Evolutionary conservation across 2,329 filamentous ascomycete genomes (phyloP), one percentile per base, ranked within the genome.

Genomic region (Stenocarpella maydis): DNA sequence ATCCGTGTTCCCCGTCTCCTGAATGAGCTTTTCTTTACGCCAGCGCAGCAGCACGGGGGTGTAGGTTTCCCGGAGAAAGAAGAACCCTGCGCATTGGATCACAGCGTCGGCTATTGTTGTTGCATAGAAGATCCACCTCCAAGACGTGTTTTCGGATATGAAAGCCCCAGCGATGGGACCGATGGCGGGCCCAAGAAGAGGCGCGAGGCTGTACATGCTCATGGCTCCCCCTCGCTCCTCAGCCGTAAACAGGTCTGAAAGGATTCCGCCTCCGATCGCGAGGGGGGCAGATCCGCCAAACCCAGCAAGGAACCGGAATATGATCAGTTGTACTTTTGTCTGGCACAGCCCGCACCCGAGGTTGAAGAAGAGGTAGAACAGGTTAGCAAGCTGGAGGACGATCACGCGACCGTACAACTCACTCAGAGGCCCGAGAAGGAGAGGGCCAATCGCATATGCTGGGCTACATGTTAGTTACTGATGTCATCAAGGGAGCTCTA

Each of bases 81-180:
- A 77, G 6, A 91, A 34, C 1, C 80, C 91, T 9, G 85, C 79
- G 14, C 85, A 70, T 75, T 92, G 90, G 63, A 93, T 86, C 15
- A 87, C 69, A 1, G 83, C 90, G 68, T 89, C 88, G 12, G 80
- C 79, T 68, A 93, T 90, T 1, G 88, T 87, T 0, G 89, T 91
- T 0, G 88, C 83, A 79, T 87, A 92, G 80, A 93, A 94, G 9
- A 88, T 87, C 91, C 91, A 94, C 47, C 91, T 85, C 92, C 92
- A 94, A 1, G 85, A 88, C 9, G 86, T 88, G 76, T 86, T 82
- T 74, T 91, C 79, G 1, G 88, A 83, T 54, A 92, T 89, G 77
- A 90, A 92, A 0, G 88, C 90, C 21, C 90, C 90, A 1, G 86
- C 87, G 65, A 92, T 87, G 1, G 90, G 90, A 0, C 90, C 90